Base-by-base conservation (phyloP, 768 basidiomycete species). In the Agaricus subrufescens region DNA sequence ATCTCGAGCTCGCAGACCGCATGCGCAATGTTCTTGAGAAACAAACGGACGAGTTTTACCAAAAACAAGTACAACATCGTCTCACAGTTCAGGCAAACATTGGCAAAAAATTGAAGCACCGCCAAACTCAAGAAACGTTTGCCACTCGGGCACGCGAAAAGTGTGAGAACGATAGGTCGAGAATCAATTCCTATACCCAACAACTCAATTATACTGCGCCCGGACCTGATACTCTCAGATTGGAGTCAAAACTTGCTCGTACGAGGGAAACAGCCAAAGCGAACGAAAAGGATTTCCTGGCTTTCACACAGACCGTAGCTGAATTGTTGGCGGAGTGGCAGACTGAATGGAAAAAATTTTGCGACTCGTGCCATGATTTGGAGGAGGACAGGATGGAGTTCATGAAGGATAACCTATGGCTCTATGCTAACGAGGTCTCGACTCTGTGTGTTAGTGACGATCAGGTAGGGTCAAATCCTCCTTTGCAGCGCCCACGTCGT, bases 401-500 rank as follows among this genome's bases (percentile, higher is more conserved):
- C 68, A 84, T 91, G 75, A 98, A 96, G 73, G 93, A 95, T 68
- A 89, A 87, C 54, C 76, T 97, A 62, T 99, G 97, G 96, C 80
- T 85, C 4, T 98, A 93, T 67, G 95, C 96, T 0, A 99, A 99
- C 67, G 88, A 86, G 1, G 83, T 97, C 23, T 97, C 95, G 14
- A 91, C 87, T 6, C 84, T 96, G n/a, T 98, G 96, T 63, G 95
- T 99, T 11, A 79, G 84, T 30, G 96, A 98, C 63, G 97, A 99
- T 65, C 86, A 92, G 84, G 94, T 94, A 53, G 39, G 51, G 62
- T 37, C 23, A 25, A 25, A 3, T 48, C 46, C 30, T 26, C 12
- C n/a, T 31, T 29, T 30, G 3, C 34, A 6, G 11, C n/a, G n/a
- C n/a, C 15, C 12, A n/a, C 14, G 8, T 37, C 23, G 46, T 19